Evolutionary conservation across 768 basidiomycete species (phyloP), one percentile per base, ranked within the genome.

Genomic region (Boletus rubescentipes): DNA sequence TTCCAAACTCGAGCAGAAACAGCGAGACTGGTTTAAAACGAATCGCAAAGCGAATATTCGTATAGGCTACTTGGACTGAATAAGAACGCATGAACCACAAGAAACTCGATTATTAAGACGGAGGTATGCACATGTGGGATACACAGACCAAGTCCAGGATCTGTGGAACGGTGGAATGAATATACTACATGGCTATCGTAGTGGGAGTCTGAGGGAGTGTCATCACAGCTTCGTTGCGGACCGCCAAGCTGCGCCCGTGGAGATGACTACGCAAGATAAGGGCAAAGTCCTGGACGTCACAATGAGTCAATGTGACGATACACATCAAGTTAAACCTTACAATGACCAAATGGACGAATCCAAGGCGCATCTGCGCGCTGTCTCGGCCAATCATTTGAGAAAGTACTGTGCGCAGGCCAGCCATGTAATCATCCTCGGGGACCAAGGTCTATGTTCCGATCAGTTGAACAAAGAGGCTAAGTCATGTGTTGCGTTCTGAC

Each of bases 351-450:
- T 66, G 67, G 23, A 51, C 51, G 37, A 43, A 57, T 45, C 59
- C 61, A 42, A 66, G 48, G 26, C 46, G 51, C 23, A 49, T 46
- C 9, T 53, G 48, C 15, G 41, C 10, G 26, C n/a, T 45, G 53
- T 52, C 61, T 48, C 52, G 43, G 6, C 67, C 64, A 31, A 35
- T 46, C 55, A 63, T 55, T 18, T 66, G 57, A 29, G 56, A 62
- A 38, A 63, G 51, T 3, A 68, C 55, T 5, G 46, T 54, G 35
- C 61, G 66, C 23, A 67, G 35, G 20, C 53, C 43, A 26, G 51
- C 47, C 54, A 58, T 55, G 45, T 38, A 63, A 37, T 63, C 66
- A 45, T 63, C 61, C 50, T 66, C 65, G n/a, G 39, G 42, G 23
- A 43, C 21, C 40, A 5, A 31, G 16, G 44, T 15, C 64, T 67